phyloP scores from a whole-genome alignment of 495 filamentous ascomycete species.

The Penicillium angulare region DNA sequence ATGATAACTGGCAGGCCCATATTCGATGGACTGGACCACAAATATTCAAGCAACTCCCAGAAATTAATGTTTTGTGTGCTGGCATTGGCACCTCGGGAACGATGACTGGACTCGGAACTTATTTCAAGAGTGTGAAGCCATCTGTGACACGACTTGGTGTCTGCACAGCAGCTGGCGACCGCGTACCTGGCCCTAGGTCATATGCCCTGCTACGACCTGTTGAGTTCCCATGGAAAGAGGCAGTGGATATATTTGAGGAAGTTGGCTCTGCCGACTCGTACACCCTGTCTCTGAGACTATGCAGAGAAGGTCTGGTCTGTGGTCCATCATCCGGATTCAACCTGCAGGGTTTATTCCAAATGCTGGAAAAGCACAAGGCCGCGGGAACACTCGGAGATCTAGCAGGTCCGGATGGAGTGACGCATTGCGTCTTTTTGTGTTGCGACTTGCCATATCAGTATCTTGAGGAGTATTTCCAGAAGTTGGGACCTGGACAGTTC shows the following conservation, averaged over 20 bases:
- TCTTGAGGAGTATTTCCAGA: conserved; percentile 57
- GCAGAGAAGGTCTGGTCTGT: conserved; percentile 56
- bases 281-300: conserved; percentile 52
- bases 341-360: conserved; percentile 53
- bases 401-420: conserved; percentile 43
- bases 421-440: conserved; percentile 59
- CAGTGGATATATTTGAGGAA: conserved; percentile 53
- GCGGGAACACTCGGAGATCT: conserved; percentile 42
- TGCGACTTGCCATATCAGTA: conserved; percentile 66
- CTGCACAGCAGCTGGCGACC: conserved; percentile 55
- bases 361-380: conserved; percentile 46
- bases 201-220: conserved; percentile 50
- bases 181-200: conserved; percentile 56
- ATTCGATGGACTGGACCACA: conserved; percentile 60
- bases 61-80: conserved; percentile 57
- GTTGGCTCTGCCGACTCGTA: conserved; percentile 55
- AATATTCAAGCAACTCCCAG: conserved; percentile 55
- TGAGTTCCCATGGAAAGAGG: conserved; percentile 57
- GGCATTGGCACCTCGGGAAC: conserved; percentile 57
- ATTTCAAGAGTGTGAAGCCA: conserved; percentile 53
- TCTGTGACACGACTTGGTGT: conserved; percentile 52
- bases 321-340: conserved; percentile 61
- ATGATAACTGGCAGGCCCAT: conserved; percentile 60
- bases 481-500: conserved; percentile 49
- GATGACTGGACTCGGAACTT: conserved; percentile 54